Conservation (phyloP, 1,139 yeast genomes). For the Sugiyamaella pinicola region DNA sequence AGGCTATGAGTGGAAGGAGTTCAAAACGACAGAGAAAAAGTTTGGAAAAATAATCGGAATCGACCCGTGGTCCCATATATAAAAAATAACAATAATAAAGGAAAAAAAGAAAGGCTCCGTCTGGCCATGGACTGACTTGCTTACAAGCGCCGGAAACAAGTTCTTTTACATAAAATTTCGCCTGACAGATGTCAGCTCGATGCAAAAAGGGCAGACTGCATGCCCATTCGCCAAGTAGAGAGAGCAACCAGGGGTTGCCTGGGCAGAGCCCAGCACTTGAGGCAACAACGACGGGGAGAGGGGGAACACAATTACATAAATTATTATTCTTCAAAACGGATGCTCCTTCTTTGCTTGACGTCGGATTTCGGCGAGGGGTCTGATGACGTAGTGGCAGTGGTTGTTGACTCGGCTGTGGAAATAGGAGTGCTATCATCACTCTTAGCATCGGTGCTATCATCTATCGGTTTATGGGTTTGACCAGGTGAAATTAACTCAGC, state of each 20-base stretch:
- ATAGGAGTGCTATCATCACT: conserved; percentile 2
- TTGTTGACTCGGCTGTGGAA: conserved; percentile 3
- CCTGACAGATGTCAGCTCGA: too few species aligned
- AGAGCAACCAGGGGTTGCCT: too few species aligned
- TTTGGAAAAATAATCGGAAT: conserved; percentile 45
- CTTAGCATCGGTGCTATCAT: not conserved
- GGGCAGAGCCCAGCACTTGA: too few species aligned
- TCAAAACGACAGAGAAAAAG: conserved; percentile 35
- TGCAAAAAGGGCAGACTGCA: too few species aligned
- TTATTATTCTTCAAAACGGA: conserved; percentile 38
- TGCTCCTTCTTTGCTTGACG: conserved; percentile 37
- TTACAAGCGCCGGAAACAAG: too few species aligned
- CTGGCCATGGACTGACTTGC: too few species aligned
- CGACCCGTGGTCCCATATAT: conserved; percentile 45
- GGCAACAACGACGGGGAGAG: too few species aligned
- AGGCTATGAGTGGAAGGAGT: conserved; percentile 44
- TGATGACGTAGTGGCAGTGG: not conserved
- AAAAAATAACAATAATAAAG: conserved; percentile 5
- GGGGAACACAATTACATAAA: not conserved
- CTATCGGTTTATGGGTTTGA: conserved; percentile 20
- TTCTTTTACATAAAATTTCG: too few species aligned
- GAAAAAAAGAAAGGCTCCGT: too few species aligned
- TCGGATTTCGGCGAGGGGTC: conserved; percentile 15
- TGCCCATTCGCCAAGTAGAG: too few species aligned
- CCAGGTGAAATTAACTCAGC: conserved; percentile 67